Evolutionary conservation across 768 basidiomycete genomes (phyloP), one percentile per base, ranked within the genome.

Genomic region (Lepiota subincarnata): DNA sequence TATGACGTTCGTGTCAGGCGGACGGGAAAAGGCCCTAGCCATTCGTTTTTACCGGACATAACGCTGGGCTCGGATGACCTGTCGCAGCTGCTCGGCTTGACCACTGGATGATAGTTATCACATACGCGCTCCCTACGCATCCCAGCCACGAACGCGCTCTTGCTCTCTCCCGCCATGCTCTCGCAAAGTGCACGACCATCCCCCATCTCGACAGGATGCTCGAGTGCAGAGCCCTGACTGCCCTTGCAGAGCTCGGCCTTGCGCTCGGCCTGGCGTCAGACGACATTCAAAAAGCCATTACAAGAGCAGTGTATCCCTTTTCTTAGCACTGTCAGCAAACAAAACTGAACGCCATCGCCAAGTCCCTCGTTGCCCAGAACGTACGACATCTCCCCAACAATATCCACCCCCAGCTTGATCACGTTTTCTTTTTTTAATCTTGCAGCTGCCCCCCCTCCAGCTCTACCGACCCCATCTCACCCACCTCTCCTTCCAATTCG

Each of bases 211-310:
- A 81, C 4, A 74, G 77, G 4, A 77, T 79, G 47, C 64, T 83
- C 7, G 87, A 89, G 60, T 89, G 86, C 62, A 72, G 82, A 6
- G 86, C 86, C 0, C 89, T 84, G 81, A 82, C 82, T 0, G 77
- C 78, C 8, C 59, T 90, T 0, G 87, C 82, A 0, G 89, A 91
- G 65, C 60, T 87, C 1, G 88, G 87, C 2, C 73, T 89, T 62
- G 72, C 72, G 55, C 74, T 81, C 40, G 74, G 54, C 56, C 77
- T 64, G 46, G 63, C 39, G 74, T 79, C 80, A 57, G 63, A 49
- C 0, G 87, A 89, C 63, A 84, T 86, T 18, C 86, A 88, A 61
- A 81, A 75, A 52, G 83, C 86, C 10, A 71, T 87, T 13, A 80
- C 79, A 13, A 86, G 85, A 69, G 87, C 84, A 52, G 86, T 89